Base-by-base conservation (phyloP, 768 basidiomycete genomes). In the Gyrodon lividus region DNA sequence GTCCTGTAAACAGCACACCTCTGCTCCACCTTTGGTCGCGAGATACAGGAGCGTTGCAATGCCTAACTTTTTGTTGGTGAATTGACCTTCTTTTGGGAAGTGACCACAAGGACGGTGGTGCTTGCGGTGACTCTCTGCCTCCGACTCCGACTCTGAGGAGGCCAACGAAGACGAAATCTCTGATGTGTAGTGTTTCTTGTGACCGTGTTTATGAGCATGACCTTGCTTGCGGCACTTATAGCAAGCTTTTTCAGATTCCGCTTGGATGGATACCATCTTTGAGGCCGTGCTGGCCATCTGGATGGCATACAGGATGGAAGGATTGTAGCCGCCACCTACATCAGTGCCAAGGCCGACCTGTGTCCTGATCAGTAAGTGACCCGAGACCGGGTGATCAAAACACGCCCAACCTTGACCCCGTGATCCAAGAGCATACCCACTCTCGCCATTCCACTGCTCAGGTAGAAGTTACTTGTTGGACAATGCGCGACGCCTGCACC, bases 311-410 rank as follows among this genome's bases (percentile, higher is more conserved):
- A 97, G 75, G 52, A 98, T 88, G 5, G 92, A 95, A 3, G 84
- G 76, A 9, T 81, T 82, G 68, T 83, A 91, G 4, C 96, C 95
- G 10, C 96, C 96, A 2, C 92, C 88, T 48, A 89, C 85, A 64
- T 96, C 93, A 46, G 95, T 95, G 2, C 96, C 96, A n/a, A 98
- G 74, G 16, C 93, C 92, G 54, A 98, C 90, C 92, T 94, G 31
- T 23, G 17, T 43, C 30, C 30, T 6, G 13, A 40, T 4, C 2
- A 30, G 45, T 61, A 35, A 61, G 54, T 23, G 43, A 44, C 31
- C 22, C 13, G 16, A 40, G 24, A 24, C 41, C 39, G 43, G 42
- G 19, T n/a, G 9, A 41, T 6, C 13, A 6, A 34, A 46, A 55
- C 3, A 45, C 1, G 40, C 60, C 72, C 24, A 50, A 89, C 94